phyloP scores from a whole-genome alignment of 352 stramenopile species.

The Phytopythium delawarense region DNA sequence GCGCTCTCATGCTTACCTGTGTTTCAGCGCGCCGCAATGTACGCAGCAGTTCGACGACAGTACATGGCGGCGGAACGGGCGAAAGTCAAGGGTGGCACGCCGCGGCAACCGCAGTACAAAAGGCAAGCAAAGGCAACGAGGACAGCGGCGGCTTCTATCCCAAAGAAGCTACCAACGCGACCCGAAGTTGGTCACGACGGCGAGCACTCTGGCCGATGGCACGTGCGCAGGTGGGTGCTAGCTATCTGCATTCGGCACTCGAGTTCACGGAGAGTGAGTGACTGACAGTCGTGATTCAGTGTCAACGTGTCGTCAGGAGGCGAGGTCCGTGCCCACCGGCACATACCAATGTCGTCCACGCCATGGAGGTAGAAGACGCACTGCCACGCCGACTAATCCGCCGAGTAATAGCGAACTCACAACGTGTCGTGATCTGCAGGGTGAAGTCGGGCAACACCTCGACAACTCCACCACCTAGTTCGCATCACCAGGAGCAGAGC shows the following conservation, averaged over 20 bases:
- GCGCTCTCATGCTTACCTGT: background rate
- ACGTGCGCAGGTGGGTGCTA: background rate
- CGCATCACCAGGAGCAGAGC: constrained; percentile 15
- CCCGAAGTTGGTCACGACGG: background rate
- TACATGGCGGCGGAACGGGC: constrained; percentile 60
- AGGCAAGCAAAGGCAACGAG: too few relatives aligned
- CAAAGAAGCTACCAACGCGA: background rate
- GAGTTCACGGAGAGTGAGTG: background rate
- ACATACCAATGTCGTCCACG: constrained; percentile 30
- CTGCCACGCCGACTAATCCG: too few relatives aligned
- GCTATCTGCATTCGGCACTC: background rate
- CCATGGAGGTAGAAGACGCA: constrained; percentile 38
- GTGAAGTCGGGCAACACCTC: constrained; percentile 3
- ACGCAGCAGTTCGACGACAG: constrained; percentile 40
- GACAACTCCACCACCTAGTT: background rate
- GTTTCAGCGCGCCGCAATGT: constrained; percentile 38
- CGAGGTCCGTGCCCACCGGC: constrained; percentile 32
- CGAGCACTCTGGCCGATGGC: background rate
- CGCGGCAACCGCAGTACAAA: background rate
- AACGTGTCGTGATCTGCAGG: background rate
- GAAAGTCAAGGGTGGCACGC: constrained; percentile 12
- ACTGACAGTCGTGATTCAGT: constrained; percentile 11
- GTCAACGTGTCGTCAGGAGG: constrained; percentile 34
- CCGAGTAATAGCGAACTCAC: background rate
- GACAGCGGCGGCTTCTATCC: background rate